These are phyloP conservation scores for Mortierella hygrophila DNA, from an alignment of 192 early-diverging fungal species.

Conservation along the genomic window DNA sequence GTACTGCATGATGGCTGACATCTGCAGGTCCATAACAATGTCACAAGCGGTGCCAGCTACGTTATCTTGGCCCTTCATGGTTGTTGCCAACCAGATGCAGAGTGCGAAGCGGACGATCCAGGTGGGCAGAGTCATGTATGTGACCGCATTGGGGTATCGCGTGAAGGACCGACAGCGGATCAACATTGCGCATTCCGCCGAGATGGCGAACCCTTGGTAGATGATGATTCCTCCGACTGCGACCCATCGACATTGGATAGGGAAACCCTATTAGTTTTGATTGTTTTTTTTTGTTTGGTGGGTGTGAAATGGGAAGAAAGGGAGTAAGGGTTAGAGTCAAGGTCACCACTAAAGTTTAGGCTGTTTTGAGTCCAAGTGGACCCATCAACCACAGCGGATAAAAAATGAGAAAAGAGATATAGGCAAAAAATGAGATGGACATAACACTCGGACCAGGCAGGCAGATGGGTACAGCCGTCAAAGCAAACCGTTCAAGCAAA, in stretches of 20 bases:
- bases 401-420: not conserved
- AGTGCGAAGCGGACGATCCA: conserved; percentile 44
- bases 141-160: conserved; percentile 33
- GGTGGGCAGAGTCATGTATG: conserved; percentile 46
- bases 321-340: not conserved
- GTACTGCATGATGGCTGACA: conserved; percentile 47
- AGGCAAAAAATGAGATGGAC: not conserved
- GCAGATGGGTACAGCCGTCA: too few relatives aligned
- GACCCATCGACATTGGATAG: conserved; percentile 45
- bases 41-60: conserved; percentile 25
- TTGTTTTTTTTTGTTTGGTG: not conserved
- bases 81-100: conserved; percentile 47
- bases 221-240: conserved; percentile 50
- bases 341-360: too few relatives aligned
- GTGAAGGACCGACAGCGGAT: conserved; percentile 49
- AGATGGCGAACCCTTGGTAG: conserved; percentile 53
- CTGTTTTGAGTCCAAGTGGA: too few relatives aligned
- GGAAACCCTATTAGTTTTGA: conserved; percentile 26
- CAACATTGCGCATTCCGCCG: conserved; percentile 52
- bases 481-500: not conserved
- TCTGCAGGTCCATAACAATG: conserved; percentile 26
- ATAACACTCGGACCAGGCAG: not conserved
- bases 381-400: not conserved
- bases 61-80: conserved; percentile 28
- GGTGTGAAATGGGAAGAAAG: not conserved